Percentiles rank a stretch among this genome's conserved stretches.
Evolutionary conservation across 768 basidiomycete genomes (phyloP).

Genomic region (Russula griseocarnosa): DNA sequence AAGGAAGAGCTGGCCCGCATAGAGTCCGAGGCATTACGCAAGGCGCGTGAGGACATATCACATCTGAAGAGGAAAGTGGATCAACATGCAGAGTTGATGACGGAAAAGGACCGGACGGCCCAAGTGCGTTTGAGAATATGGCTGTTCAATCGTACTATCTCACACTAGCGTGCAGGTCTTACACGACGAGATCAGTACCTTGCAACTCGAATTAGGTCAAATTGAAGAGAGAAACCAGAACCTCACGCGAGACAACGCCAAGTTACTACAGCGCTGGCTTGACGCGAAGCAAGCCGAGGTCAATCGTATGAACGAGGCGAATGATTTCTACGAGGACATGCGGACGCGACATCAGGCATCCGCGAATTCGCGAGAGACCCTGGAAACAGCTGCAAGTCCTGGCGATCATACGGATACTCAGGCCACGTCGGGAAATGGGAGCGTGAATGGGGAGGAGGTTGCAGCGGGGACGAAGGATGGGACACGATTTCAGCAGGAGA

Average conservation of each 20-base stretch:
- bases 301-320: constrained; percentile 92
- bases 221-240: constrained; percentile 82
- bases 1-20: constrained; percentile 84
- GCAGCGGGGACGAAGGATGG: constrained; percentile 62
- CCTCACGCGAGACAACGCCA: constrained; percentile 91
- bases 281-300: constrained; percentile 92
- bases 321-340: constrained; percentile 86
- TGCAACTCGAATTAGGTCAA: constrained; percentile 86
- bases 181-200: constrained; percentile 90
- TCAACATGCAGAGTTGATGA: constrained; percentile 80
- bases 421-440: constrained; percentile 67
- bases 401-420: constrained; percentile 33
- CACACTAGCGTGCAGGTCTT: constrained; percentile 55
- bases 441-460: constrained; percentile 46
- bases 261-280: constrained; percentile 93
- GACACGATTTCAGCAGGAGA: constrained; percentile 63
- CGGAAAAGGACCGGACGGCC: constrained; percentile 82
- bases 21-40: constrained; percentile 75
- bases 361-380: constrained; percentile 52
- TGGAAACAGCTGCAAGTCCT: constrained; percentile 29
- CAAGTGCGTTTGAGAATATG: constrained; percentile 51
- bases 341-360: constrained; percentile 66
- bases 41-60: constrained; percentile 70
- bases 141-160: not conserved
- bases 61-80: constrained; percentile 70